Base-by-base conservation (phyloP, 73 alveolate genomes). In the Symbiodinium pilosum region DNA sequence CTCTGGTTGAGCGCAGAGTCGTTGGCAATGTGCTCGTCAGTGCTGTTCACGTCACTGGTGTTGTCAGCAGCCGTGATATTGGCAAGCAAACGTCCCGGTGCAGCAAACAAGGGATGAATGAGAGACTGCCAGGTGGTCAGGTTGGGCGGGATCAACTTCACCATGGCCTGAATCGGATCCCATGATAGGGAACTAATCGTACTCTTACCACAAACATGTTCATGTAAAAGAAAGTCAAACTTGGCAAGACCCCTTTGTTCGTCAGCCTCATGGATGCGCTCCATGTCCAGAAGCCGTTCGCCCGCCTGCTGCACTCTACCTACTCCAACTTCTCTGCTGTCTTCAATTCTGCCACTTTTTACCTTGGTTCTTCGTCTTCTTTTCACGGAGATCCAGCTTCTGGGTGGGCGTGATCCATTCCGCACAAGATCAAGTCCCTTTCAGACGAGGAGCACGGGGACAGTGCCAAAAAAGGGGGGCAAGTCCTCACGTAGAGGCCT, bases 211-310 rank as follows among this genome's bases (percentile, higher is more conserved):
- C 73, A 30, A 54, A 16, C 32, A 54, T 54, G 73, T n/a, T 0
- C 73, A 11, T n/a, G 3, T 24, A 30, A 7, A 51, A 2, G 68
- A 51, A n/a, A n/a, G n/a, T n/a, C n/a, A n/a, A n/a, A n/a, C n/a
- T n/a, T n/a, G n/a, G n/a, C n/a, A n/a, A n/a, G n/a, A n/a, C n/a
- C n/a, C n/a, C n/a, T n/a, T n/a, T n/a, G n/a, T n/a, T 47, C 59
- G 14, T 14, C 6, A 47, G 89, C 97, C 39, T n/a, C 56, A 42
- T 69, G 81, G 88, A 69, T 69, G 43, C 30, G 97, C 88, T 91
- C 97, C 41, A 91, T 69, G 97, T 91, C 97, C 52, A 91, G 77
- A 85, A 91, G 81, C n/a, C 97, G 64, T 54, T 91, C 59, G 24
- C 97, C 97, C 3, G 97, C 97, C 97, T 91, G 43, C 4, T 51